A percentile compares a stretch with the other conserved stretches of the same genome.
Conservation (phyloP, 257 asterid genomes). For the Osmanthus fragrans region DNA sequence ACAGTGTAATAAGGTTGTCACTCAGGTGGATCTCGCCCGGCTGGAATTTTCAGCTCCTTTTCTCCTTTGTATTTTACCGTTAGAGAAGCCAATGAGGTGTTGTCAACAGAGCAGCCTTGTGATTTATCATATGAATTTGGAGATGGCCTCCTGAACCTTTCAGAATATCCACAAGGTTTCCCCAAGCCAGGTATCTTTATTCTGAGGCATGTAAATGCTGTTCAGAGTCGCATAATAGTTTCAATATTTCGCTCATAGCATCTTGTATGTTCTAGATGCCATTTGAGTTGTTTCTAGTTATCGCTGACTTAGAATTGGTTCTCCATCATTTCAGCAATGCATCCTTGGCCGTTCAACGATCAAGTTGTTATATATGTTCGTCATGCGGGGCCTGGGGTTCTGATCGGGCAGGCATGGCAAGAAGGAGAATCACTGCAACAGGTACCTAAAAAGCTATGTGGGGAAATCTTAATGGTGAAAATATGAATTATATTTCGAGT, state of each 20-base stretch:
- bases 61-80: conserved; percentile 68
- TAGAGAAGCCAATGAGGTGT: conserved; percentile 56
- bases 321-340: conserved; percentile 50
- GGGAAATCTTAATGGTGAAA: conserved; percentile 79
- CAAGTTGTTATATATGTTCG: conserved; percentile 73
- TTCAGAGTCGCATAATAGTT: background rate
- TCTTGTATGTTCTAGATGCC: background rate
- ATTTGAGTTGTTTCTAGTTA: background rate
- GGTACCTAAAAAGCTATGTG: conserved; percentile 72
- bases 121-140: conserved; percentile 86
- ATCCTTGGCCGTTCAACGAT: conserved; percentile 84
- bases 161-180: conserved; percentile 62
- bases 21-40: conserved; percentile 58
- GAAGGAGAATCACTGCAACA: conserved; percentile 72
- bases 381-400: conserved; percentile 77
- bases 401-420: conserved; percentile 93
- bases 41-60: conserved; percentile 45
- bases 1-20: background rate
- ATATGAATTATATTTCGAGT: conserved; percentile 35
- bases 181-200: conserved; percentile 71
- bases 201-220: background rate
- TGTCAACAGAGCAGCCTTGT: conserved; percentile 90
- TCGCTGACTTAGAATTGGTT: background rate
- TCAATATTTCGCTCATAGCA: background rate
- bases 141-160: conserved; percentile 61